Conservation (phyloP, 306 rosid genomes). For the Spatholobus suberectus region DNA sequence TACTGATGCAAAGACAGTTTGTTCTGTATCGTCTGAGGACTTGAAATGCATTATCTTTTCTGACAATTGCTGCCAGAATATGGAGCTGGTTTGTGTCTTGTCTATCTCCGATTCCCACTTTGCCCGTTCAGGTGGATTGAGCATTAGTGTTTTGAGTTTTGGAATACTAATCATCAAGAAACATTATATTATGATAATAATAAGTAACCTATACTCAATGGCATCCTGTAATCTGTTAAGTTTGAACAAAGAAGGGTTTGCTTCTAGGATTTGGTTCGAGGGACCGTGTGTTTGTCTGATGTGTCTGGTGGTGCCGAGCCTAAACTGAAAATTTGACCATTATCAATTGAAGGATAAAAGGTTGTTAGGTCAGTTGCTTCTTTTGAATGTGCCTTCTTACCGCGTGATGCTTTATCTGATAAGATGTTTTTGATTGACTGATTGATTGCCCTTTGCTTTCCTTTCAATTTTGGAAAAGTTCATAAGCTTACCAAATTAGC, state of each 20-base stretch:
- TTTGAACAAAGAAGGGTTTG: constrained; percentile 26
- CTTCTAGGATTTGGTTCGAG: constrained; percentile 24
- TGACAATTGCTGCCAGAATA: constrained; percentile 46
- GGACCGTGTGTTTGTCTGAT: constrained; percentile 36
- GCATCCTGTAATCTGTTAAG: background rate
- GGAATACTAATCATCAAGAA: constrained; percentile 8
- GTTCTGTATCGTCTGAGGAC: constrained; percentile 33
- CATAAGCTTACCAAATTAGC: constrained; percentile 50
- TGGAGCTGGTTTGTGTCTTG: constrained; percentile 34
- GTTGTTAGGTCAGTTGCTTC: constrained; percentile 41
- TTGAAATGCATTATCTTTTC: constrained; percentile 31
- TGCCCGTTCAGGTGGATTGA: constrained; percentile 24
- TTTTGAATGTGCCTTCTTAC: constrained; percentile 42
- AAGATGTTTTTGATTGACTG: constrained; percentile 45
- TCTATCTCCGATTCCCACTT: constrained; percentile 23
- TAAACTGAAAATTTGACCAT: constrained; percentile 25
- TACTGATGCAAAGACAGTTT: constrained; percentile 38
- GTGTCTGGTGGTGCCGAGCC: too few species aligned
- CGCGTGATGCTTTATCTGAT: constrained; percentile 45
- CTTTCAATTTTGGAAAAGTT: constrained; percentile 46
- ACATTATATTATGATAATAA: background rate
- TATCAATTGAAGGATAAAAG: constrained; percentile 37
- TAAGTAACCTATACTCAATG: background rate
- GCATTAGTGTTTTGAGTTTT: constrained; percentile 31
- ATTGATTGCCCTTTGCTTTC: constrained; percentile 45